A percentile compares a stretch with the other conserved stretches of the same genome.
These are phyloP conservation scores for Delonix regia DNA, from an alignment of 306 rosid genomes.

Conservation along the genomic window DNA sequence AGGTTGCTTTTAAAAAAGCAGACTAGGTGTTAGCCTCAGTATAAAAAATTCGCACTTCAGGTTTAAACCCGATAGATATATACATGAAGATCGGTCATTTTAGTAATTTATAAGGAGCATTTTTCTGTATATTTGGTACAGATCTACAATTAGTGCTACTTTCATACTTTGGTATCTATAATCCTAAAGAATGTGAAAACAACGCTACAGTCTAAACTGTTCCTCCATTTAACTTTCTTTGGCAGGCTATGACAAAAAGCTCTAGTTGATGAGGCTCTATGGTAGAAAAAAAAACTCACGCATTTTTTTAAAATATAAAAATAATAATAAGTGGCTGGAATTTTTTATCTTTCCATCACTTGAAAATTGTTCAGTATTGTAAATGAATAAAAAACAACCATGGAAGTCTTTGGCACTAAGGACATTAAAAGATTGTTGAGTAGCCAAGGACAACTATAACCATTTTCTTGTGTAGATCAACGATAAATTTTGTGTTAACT, in stretches of 20 bases:
- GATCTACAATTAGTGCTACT: constrained; percentile 4
- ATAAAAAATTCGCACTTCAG: neutral
- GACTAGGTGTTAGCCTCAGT: neutral
- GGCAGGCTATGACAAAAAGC: neutral
- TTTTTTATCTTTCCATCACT: neutral
- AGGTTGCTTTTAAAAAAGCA: constrained; percentile 31
- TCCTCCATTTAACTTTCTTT: neutral
- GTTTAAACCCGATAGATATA: constrained; percentile 20
- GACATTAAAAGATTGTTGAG: neutral
- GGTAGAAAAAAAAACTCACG: neutral
- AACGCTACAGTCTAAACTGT: neutral
- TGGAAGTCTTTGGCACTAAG: neutral
- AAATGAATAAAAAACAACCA: neutral
- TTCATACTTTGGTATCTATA: neutral
- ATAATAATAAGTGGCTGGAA: neutral
- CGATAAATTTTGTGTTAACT: neutral
- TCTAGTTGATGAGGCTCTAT: neutral
- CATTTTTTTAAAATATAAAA: neutral
- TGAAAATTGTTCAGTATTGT: neutral
- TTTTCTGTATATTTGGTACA: constrained; percentile 15
- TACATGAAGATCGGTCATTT: neutral
- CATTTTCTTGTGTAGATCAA: neutral
- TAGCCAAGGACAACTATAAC: neutral
- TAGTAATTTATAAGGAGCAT: neutral
- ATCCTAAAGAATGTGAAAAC: neutral